These are phyloP conservation scores for Straminergon stramineum DNA, from an alignment of 225 moss, liverwort and hornwort genomes.

Conservation along the genomic window DNA sequence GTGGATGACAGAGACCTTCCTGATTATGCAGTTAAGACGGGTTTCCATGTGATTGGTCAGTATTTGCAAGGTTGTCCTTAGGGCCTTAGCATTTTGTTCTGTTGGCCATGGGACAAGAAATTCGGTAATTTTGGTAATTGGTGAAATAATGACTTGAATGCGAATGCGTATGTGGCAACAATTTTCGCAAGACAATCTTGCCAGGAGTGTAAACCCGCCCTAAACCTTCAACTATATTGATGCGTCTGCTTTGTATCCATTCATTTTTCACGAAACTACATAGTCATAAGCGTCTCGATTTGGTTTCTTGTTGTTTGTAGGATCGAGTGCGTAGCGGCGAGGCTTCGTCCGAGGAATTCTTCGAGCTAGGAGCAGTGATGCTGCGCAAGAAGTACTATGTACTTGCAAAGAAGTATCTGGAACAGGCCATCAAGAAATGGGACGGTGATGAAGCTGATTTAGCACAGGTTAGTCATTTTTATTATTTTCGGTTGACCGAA, in stretches of 20 bases:
- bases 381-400: constrained; percentile 77
- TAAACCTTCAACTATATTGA: background rate
- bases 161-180: background rate
- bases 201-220: background rate
- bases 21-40: background rate
- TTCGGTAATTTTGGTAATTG: background rate
- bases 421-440: constrained; percentile 97
- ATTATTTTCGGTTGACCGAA: background rate
- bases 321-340: constrained; percentile 90
- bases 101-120: background rate
- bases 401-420: constrained; percentile 77
- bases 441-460: constrained; percentile 92
- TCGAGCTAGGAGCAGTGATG: constrained; percentile 97
- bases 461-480: constrained; percentile 53
- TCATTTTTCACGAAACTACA: background rate
- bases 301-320: constrained; percentile 22
- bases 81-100: background rate
- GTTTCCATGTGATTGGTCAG: background rate
- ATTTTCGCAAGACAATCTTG: background rate
- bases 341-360: constrained; percentile 81
- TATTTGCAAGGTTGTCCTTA: background rate
- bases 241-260: background rate
- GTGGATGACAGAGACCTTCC: background rate
- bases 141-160: background rate
- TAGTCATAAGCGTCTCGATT: background rate